These are phyloP conservation scores for Xylariaceae sp. DNA, from an alignment of 2,329 filamentous ascomycete species.

Conservation along the genomic window DNA sequence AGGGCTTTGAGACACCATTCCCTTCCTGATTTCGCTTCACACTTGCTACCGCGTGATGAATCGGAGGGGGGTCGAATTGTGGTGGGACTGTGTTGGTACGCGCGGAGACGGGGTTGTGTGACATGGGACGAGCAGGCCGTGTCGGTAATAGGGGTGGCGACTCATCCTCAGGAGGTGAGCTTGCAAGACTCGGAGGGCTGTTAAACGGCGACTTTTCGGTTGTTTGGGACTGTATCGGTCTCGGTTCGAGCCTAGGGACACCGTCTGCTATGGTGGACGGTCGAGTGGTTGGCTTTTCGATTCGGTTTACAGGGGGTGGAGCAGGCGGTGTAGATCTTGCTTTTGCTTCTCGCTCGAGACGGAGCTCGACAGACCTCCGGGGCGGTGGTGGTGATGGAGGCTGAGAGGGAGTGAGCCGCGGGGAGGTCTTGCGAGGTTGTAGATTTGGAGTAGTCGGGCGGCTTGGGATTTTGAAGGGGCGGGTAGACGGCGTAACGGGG, in stretches of 20 bases:
- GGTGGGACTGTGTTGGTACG: constrained; percentile 34
- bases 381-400: constrained; percentile 64
- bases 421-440: constrained; percentile 45
- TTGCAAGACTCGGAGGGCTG: constrained; percentile 72
- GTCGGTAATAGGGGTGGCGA: constrained; percentile 47
- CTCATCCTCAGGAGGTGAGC: constrained; percentile 54
- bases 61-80: constrained; percentile 51
- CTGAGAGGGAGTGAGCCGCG: constrained; percentile 45
- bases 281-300: constrained; percentile 70
- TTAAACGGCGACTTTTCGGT: constrained; percentile 71
- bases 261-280: constrained; percentile 38
- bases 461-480: constrained; percentile 53
- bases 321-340: constrained; percentile 36
- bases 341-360: constrained; percentile 46
- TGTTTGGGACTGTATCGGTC: constrained; percentile 38
- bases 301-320: constrained; percentile 76
- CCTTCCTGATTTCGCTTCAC: constrained; percentile 44
- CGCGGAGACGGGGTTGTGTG: constrained; percentile 25
- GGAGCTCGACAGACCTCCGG: constrained; percentile 58
- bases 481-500: constrained; percentile 40
- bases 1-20: constrained; percentile 38
- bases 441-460: constrained; percentile 53
- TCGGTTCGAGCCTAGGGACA: constrained; percentile 33
- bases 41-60: constrained; percentile 47
- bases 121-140: constrained; percentile 48